A percentile compares a stretch with the other conserved stretches of the same genome.
Evolutionary conservation across 139 green algal genomes (phyloP).

Genomic region (Gonium pectorale): DNA sequence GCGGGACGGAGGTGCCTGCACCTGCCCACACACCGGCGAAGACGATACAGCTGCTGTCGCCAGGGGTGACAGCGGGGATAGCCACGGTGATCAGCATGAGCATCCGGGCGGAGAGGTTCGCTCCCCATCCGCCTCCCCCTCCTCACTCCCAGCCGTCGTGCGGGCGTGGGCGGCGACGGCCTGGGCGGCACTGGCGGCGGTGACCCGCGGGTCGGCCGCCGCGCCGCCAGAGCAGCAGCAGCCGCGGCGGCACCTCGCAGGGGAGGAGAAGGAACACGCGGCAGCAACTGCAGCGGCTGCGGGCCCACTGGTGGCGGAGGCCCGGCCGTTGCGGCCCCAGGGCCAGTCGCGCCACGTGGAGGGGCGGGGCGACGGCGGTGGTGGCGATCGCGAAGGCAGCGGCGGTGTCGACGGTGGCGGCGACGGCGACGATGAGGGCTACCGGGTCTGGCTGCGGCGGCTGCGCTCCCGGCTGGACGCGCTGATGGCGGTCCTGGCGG

Average conservation of each 20-base stretch:
- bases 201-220: not conserved
- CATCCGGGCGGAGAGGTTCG: too few species aligned
- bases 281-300: not conserved
- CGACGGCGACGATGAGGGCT: not conserved
- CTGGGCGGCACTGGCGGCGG: not conserved
- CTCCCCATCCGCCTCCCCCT: too few species aligned
- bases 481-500: slow-evolving; percentile 41
- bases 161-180: not conserved
- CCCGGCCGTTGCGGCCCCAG: too few species aligned
- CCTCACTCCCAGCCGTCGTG: not conserved
- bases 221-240: not conserved
- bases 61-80: not conserved
- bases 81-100: not conserved
- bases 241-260: not conserved
- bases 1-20: not conserved
- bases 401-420: not conserved
- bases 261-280: not conserved
- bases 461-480: slow-evolving; percentile 17
- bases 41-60: not conserved
- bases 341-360: too few species aligned
- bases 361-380: not conserved
- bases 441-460: not conserved
- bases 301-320: not conserved
- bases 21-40: not conserved
- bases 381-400: not conserved